phyloP scores from a whole-genome alignment of 345 rosid species.

The Eucalyptus erythrocorys region DNA sequence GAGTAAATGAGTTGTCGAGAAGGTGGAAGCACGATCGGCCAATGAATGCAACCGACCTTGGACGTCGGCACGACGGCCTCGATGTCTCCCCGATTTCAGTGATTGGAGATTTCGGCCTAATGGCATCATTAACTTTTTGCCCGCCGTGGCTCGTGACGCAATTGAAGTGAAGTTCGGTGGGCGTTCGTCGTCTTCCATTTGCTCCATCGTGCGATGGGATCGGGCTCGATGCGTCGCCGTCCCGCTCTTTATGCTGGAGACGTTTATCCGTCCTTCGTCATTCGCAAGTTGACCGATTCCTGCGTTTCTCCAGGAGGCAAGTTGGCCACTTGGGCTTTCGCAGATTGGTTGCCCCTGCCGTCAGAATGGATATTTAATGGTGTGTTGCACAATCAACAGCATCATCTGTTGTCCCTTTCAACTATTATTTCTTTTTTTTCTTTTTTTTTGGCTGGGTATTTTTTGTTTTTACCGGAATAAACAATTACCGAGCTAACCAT shows the following conservation, averaged over 20 bases:
- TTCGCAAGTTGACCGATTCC: neutral
- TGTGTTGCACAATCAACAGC: neutral
- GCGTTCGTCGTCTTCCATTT: neutral
- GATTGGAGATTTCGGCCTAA: neutral
- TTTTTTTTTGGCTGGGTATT: neutral
- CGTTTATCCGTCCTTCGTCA: neutral
- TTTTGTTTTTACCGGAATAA: neutral
- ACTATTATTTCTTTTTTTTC: rapidly evolving
- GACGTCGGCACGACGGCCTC: neutral
- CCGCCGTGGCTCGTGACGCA: neutral
- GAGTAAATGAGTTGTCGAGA: neutral
- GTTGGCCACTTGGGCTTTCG: neutral
- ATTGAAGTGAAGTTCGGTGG: neutral
- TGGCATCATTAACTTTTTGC: neutral
- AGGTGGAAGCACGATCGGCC: neutral
- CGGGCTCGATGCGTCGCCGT: neutral
- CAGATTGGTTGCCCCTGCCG: neutral
- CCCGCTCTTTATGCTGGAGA: neutral
- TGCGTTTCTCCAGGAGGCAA: neutral
- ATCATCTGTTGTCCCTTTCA: neutral
- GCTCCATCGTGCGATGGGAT: neutral
- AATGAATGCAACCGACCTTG: neutral
- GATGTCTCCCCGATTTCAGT: neutral
- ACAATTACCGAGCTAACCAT: neutral
- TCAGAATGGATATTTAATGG: neutral